Evolutionary conservation across 106 monocot genomes (phyloP).

Genomic region (Gastrodia elata): DNA sequence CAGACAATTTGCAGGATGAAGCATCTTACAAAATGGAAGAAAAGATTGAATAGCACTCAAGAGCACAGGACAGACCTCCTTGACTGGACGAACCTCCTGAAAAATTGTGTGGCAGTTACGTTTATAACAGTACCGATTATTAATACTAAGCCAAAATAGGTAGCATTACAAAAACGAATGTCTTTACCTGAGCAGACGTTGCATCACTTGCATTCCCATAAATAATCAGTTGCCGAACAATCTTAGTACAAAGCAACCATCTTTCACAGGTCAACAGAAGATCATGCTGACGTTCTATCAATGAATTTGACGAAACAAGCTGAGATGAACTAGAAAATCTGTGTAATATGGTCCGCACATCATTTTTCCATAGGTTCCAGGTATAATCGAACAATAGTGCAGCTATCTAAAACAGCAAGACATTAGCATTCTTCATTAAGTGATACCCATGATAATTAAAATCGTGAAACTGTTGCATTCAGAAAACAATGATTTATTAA

Average conservation of each 20-base stretch:
- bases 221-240: constrained; percentile 67
- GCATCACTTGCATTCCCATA: constrained; percentile 77
- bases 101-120: background rate
- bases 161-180: background rate
- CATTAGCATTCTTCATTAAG: background rate
- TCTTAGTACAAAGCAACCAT: constrained; percentile 85
- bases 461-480: background rate
- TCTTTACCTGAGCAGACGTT: constrained; percentile 63
- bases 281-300: constrained; percentile 37
- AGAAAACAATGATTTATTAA: background rate
- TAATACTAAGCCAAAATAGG: background rate
- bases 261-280: constrained; percentile 75
- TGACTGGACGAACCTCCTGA: constrained; percentile 64
- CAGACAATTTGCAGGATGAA: background rate
- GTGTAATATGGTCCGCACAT: constrained; percentile 68
- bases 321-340: constrained; percentile 44
- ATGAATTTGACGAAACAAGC: constrained; percentile 23
- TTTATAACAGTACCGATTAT: background rate
- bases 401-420: constrained; percentile 57
- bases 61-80: constrained; percentile 78
- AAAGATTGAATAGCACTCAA: constrained; percentile 76
- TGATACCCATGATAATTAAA: background rate
- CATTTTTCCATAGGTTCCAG: constrained; percentile 94
- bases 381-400: constrained; percentile 66
- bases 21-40: constrained; percentile 82